Evolutionary conservation across 345 rosid species (phyloP).

Genomic region (Camelina laxa): DNA sequence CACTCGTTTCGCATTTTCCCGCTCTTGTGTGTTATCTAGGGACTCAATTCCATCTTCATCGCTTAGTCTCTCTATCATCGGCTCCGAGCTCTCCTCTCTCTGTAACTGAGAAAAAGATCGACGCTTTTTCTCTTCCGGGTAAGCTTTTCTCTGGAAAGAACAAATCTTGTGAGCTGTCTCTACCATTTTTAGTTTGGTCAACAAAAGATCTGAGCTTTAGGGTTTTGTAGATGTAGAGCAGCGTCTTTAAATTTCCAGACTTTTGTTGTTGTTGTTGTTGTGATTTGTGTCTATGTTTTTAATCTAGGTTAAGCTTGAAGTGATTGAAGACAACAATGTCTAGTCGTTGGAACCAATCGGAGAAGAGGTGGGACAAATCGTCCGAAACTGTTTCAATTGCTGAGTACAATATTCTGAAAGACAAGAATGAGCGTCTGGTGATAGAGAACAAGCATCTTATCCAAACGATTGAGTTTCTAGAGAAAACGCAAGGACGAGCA

Average conservation of each 20-base stretch:
- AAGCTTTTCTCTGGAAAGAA: neutral
- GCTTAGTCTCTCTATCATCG: neutral
- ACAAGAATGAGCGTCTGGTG: neutral
- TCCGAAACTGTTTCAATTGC: neutral
- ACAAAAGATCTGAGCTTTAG: neutral
- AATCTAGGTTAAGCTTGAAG: neutral
- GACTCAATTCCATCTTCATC: neutral
- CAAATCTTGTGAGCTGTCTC: neutral
- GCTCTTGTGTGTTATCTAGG: neutral
- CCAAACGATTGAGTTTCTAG: neutral
- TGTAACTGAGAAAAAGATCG: neutral
- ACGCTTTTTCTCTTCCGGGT: neutral
- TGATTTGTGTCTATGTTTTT: no score
- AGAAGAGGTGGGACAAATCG: neutral
- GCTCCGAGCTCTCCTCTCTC: neutral
- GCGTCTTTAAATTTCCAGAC: neutral
- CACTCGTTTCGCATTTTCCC: neutral
- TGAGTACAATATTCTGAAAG: constrained; percentile 2
- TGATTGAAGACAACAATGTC: neutral
- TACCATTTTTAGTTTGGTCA: neutral
- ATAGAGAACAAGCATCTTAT: constrained; percentile 6
- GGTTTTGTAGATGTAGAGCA: neutral
- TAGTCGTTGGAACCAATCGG: neutral
- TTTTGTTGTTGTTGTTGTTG: no score
- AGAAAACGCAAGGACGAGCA: neutral